Conservation (phyloP, 2,329 filamentous ascomycete genomes). For the Dactylellina haptotyla region DNA sequence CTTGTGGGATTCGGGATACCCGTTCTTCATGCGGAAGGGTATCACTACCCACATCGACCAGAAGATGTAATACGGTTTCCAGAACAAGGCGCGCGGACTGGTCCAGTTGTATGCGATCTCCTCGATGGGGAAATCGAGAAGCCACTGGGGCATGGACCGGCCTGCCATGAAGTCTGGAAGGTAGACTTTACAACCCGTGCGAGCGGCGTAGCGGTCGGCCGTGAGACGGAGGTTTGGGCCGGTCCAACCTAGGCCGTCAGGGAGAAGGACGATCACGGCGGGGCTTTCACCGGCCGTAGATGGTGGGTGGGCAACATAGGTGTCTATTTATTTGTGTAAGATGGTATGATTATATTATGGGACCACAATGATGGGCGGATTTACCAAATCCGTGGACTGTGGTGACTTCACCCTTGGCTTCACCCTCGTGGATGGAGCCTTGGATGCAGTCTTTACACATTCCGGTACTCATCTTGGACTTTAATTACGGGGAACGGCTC, state of each 20-base stretch:
- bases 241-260: slow-evolving; percentile 69
- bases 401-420: slow-evolving; percentile 18
- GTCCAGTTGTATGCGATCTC: slow-evolving; percentile 26
- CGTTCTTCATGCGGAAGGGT: slow-evolving; percentile 13
- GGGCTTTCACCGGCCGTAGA: neutral
- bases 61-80: slow-evolving; percentile 36
- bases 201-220: slow-evolving; percentile 68
- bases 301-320: slow-evolving; percentile 26
- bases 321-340: slow-evolving; percentile 19
- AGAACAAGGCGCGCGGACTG: slow-evolving; percentile 1
- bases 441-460: slow-evolving; percentile 32
- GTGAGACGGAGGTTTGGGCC: slow-evolving; percentile 68
- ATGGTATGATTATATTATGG: neutral
- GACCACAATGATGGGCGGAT: neutral
- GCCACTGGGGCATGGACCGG: slow-evolving; percentile 9
- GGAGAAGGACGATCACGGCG: slow-evolving; percentile 63
- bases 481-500: neutral
- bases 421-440: slow-evolving; percentile 35
- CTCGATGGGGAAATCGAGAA: slow-evolving; percentile 15
- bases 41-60: slow-evolving; percentile 3
- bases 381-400: slow-evolving; percentile 33
- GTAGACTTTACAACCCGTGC: slow-evolving; percentile 66
- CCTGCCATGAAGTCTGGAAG: slow-evolving; percentile 68
- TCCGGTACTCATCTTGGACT: slow-evolving; percentile 13
- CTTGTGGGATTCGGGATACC: neutral